Evolutionary conservation across 1,139 yeast species (phyloP).

Genomic region (Candida pseudoviswanathii): DNA sequence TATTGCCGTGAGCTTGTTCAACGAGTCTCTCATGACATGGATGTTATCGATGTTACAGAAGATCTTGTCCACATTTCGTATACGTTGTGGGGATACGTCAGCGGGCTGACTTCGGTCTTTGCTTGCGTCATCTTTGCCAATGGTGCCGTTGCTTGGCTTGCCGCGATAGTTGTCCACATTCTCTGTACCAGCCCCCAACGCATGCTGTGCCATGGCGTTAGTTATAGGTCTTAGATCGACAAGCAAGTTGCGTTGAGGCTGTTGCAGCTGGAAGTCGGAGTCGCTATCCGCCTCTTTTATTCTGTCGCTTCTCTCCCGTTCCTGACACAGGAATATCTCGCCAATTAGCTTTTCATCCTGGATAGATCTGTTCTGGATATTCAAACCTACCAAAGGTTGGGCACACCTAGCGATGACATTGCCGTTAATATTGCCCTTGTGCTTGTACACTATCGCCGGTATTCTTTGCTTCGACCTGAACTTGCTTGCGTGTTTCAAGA

Average conservation of each 20-base stretch:
- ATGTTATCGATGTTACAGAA: conserved; percentile 93
- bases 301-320: conserved; percentile 27
- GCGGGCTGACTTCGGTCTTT: conserved; percentile 5
- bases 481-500: conserved; percentile 78
- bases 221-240: conserved; percentile 93
- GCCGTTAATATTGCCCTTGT: conserved; percentile 56
- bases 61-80: conserved; percentile 52
- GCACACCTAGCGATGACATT: conserved; percentile 87
- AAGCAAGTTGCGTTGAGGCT: conserved; percentile 65
- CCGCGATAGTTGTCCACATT: conserved; percentile 80
- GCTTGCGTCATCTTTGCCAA: not conserved
- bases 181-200: conserved; percentile 96
- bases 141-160: conserved; percentile 11
- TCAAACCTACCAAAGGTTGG: conserved; percentile 91
- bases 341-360: conserved; percentile 85
- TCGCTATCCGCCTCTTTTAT: conserved; percentile 20
- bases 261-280: conserved; percentile 26
- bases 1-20: conserved; percentile 61
- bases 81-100: conserved; percentile 9
- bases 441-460: conserved; percentile 80
- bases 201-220: conserved; percentile 96
- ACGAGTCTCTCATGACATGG: conserved; percentile 90
- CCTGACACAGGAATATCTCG: conserved; percentile 65
- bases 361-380: conserved; percentile 75
- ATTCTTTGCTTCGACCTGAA: conserved; percentile 84